A percentile compares a stretch with the other conserved stretches of the same genome.
Conservation (phyloP, 768 basidiomycete species). For the Tubosaeta brunneosetosa region DNA sequence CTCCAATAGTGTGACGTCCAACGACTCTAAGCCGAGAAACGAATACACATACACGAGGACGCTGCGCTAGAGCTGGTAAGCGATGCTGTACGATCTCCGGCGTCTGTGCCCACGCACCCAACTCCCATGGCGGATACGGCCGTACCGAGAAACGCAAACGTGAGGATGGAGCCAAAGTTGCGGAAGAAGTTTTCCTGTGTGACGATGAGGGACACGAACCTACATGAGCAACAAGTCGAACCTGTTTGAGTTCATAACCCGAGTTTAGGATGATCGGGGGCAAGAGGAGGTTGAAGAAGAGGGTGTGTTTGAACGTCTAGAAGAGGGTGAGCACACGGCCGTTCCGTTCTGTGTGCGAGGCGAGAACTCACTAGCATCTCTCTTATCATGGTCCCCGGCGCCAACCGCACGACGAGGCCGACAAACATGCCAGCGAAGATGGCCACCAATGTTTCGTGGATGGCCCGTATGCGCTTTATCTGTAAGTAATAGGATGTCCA, state of each 20-base stretch:
- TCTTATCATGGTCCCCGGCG: slow-evolving; percentile 90
- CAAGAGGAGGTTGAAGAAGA: slow-evolving; percentile 97
- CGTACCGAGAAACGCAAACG: slow-evolving; percentile 91
- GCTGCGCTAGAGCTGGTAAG: slow-evolving; percentile 58
- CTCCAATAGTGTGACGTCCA: slow-evolving; percentile 83
- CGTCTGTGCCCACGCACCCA: slow-evolving; percentile 55
- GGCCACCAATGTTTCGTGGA: slow-evolving; percentile 94
- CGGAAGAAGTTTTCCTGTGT: slow-evolving; percentile 94
- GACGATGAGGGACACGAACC: background rate
- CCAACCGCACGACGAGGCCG: slow-evolving; percentile 82
- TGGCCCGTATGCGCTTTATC: slow-evolving; percentile 89
- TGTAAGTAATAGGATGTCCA: slow-evolving; percentile 98
- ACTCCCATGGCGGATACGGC: slow-evolving; percentile 95
- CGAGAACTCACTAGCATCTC: slow-evolving; percentile 88
- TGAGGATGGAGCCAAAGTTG: slow-evolving; percentile 94
- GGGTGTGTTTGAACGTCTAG: slow-evolving; percentile 92
- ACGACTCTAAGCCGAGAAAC: slow-evolving; percentile 84
- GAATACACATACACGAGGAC: slow-evolving; percentile 94
- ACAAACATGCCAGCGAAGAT: slow-evolving; percentile 97
- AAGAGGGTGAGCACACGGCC: slow-evolving; percentile 10
- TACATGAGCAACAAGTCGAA: slow-evolving; percentile 27
- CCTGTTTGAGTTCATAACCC: slow-evolving; percentile 96
- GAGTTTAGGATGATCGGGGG: slow-evolving; percentile 98
- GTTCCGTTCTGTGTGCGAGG: background rate
- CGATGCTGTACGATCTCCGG: slow-evolving; percentile 2